Evolutionary conservation across 1,284 basidiomycete genomes (phyloP).

Genomic region (Irpex sp.): DNA sequence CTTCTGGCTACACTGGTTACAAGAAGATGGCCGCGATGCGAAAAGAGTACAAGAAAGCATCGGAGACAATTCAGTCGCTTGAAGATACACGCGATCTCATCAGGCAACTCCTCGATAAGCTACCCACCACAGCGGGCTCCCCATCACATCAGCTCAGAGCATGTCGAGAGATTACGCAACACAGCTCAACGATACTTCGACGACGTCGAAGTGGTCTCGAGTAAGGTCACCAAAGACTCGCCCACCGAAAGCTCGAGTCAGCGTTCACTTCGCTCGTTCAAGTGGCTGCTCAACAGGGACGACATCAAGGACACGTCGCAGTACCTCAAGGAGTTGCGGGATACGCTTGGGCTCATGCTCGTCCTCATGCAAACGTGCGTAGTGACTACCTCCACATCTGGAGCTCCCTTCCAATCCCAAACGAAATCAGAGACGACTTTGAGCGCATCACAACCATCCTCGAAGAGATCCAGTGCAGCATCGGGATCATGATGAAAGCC

Average conservation of each 20-base stretch:
- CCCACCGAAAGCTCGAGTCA: background rate
- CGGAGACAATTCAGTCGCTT: background rate
- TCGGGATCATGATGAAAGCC: too few relatives aligned
- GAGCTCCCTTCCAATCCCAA: too few relatives aligned
- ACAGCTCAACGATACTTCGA: background rate
- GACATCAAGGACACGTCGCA: background rate
- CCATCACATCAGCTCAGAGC: background rate
- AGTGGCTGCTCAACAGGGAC: background rate
- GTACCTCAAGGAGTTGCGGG: background rate
- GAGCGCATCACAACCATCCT: too few relatives aligned
- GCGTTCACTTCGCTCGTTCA: background rate
- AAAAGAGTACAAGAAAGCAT: background rate
- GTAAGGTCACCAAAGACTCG: background rate
- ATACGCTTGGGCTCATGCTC: background rate
- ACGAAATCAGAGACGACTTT: too few relatives aligned
- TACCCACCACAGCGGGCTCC: background rate
- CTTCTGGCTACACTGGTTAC: background rate
- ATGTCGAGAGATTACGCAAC: background rate
- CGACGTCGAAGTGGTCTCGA: background rate
- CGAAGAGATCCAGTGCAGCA: too few relatives aligned
- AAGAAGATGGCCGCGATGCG: background rate
- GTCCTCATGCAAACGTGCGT: background rate
- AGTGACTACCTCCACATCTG: background rate
- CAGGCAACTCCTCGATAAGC: background rate
- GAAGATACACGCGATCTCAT: background rate